These are phyloP conservation scores for Talaromyces sp. DNA, from an alignment of 2,329 filamentous ascomycete species.

Conservation along the genomic window DNA sequence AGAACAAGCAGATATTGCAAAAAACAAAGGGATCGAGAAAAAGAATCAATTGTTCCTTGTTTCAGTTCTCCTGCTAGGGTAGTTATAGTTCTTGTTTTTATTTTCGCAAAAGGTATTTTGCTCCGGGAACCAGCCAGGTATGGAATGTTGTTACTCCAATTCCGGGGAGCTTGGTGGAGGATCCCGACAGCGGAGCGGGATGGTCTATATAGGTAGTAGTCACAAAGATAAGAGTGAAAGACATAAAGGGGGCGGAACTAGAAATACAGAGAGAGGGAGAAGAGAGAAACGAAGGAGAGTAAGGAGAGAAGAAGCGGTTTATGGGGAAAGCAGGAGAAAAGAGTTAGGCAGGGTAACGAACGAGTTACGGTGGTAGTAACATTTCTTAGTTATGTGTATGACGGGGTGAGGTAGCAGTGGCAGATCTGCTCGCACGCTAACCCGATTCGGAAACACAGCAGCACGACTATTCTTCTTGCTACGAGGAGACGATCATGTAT, in stretches of 20 bases:
- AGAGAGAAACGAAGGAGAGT: not conserved
- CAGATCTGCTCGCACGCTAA: not conserved
- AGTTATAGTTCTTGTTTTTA: not conserved
- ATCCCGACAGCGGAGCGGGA: not conserved
- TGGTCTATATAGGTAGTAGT: not conserved
- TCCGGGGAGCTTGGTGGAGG: not conserved
- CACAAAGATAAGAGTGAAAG: not conserved
- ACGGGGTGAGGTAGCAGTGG: conserved; percentile 14
- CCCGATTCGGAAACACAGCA: not conserved
- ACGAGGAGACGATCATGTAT: not conserved
- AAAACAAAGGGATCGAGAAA: not conserved
- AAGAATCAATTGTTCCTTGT: not conserved
- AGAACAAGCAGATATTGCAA: not conserved
- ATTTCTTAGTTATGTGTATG: conserved; percentile 12
- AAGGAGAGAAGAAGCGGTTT: not conserved
- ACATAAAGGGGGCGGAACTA: not conserved
- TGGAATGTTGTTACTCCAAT: conserved; percentile 10
- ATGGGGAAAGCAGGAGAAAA: not conserved
- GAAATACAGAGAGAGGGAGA: not conserved
- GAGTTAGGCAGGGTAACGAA: conserved; percentile 7
- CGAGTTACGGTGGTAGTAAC: conserved; percentile 5
- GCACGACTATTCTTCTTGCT: too few species aligned
- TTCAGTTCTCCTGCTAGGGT: not conserved
- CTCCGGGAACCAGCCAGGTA: conserved; percentile 11
- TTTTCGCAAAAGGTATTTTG: conserved; percentile 7